Conservation (phyloP, 2,329 filamentous ascomycete species). For the Aureobasidium musti region DNA sequence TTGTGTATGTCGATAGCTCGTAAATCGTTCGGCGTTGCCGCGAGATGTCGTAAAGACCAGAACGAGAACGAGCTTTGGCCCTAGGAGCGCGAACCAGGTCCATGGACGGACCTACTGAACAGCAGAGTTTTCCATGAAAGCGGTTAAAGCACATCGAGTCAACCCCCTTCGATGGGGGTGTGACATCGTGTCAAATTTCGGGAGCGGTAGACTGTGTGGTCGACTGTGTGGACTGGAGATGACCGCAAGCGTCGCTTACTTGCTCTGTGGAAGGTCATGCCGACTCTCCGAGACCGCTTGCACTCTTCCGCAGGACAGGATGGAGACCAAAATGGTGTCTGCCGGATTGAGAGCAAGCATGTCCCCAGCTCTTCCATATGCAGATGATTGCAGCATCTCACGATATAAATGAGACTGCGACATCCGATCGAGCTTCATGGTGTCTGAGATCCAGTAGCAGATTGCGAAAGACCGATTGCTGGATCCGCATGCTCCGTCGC, state of each 20-base stretch:
- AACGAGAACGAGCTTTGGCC: slow-evolving; percentile 5
- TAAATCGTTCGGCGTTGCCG: background rate
- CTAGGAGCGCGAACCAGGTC: background rate
- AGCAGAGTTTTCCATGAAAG: background rate
- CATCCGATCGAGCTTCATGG: background rate
- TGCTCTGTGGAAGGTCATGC: slow-evolving; percentile 1
- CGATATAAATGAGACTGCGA: slow-evolving; percentile 19
- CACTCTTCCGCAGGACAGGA: background rate
- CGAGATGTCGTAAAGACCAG: background rate
- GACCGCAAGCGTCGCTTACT: slow-evolving; percentile 1
- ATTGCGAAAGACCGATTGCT: slow-evolving; percentile 10
- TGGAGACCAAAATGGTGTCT: background rate
- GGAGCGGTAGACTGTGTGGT: background rate
- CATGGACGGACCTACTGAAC: slow-evolving; percentile 8
- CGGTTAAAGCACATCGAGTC: background rate
- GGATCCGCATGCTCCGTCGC: slow-evolving; percentile 15
- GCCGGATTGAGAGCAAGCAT: background rate
- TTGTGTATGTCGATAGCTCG: background rate
- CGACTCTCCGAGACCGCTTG: background rate
- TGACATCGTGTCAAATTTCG: slow-evolving; percentile 22
- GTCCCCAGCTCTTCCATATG: background rate
- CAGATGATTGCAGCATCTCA: slow-evolving; percentile 4
- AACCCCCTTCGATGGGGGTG: background rate
- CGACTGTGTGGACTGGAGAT: slow-evolving; percentile 11
- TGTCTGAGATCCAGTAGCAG: slow-evolving; percentile 2